Evolutionary conservation across 1,139 yeast species (phyloP).

Genomic region (Saccharomyces hybrid): DNA sequence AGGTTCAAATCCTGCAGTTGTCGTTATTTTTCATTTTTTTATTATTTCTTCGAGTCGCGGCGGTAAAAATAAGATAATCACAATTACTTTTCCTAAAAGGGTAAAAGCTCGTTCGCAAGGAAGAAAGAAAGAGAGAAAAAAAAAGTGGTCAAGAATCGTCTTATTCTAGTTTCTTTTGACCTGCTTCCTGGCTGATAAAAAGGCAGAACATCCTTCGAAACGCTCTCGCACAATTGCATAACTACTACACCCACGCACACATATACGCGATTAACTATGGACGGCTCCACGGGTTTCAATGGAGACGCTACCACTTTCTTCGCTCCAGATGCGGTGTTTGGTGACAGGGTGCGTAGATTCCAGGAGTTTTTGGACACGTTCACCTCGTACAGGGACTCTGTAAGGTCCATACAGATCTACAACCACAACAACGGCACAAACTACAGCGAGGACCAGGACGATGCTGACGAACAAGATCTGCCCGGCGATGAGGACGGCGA

Average conservation of each 20-base stretch:
- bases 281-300: conserved; percentile 6
- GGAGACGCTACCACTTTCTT: conserved; percentile 8
- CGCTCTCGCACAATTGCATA: neutral
- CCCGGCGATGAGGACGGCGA: conserved; percentile 40
- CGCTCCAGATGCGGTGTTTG: conserved; percentile 42
- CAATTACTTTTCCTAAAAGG: no score
- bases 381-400: conserved; percentile 59
- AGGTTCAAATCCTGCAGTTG: conserved; percentile 36
- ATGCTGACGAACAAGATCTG: conserved; percentile 4
- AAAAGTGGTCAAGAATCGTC: neutral
- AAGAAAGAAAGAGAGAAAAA: neutral
- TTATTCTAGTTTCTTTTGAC: neutral
- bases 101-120: no score
- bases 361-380: conserved; percentile 74
- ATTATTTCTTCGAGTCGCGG: no score
- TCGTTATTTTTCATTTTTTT: conserved; percentile 21
- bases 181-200: neutral
- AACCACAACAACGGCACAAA: conserved; percentile 15
- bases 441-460: conserved; percentile 9
- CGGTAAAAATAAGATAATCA: no score
- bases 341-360: conserved; percentile 81
- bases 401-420: conserved; percentile 41
- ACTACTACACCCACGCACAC: neutral
- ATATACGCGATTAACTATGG: neutral
- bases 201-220: neutral